Conservation (phyloP, 768 basidiomycete species). For the Rhodocollybia butyracea region DNA sequence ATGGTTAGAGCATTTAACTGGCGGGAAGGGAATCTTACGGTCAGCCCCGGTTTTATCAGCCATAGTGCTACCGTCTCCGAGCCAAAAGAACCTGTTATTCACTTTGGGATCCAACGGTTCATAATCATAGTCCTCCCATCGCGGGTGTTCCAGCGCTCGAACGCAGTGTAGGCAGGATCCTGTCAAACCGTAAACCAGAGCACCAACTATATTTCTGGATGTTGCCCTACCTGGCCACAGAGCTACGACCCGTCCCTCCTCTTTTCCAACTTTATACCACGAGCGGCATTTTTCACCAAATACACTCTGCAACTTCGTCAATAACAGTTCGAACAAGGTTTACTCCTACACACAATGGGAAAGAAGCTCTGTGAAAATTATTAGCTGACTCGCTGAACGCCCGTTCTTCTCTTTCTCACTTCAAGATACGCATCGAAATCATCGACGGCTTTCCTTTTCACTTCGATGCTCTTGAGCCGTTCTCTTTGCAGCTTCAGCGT, state of each 20-base stretch:
- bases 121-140: conserved; percentile 65
- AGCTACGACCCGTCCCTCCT: conserved; percentile 53
- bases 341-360: conserved; percentile 29
- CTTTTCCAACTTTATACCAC: conserved; percentile 63
- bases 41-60: conserved; percentile 43
- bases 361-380: conserved; percentile 38
- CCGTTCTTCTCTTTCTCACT: conserved; percentile 23
- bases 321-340: background rate
- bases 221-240: conserved; percentile 53
- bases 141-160: conserved; percentile 46
- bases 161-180: conserved; percentile 53
- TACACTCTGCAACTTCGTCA: conserved; percentile 39
- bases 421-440: conserved; percentile 63
- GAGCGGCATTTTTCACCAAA: conserved; percentile 55
- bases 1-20: background rate
- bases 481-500: conserved; percentile 62
- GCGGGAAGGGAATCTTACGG: conserved; percentile 19
- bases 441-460: conserved; percentile 53
- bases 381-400: background rate
- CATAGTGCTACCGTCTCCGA: conserved; percentile 59
- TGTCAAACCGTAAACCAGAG: conserved; percentile 13
- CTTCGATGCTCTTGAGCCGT: conserved; percentile 57
- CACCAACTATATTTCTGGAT: background rate
- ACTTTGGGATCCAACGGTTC: conserved; percentile 38
- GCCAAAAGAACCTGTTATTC: conserved; percentile 53